Evolutionary conservation across 441 rosid species (phyloP).

Genomic region (Dalechampia spathulata): DNA sequence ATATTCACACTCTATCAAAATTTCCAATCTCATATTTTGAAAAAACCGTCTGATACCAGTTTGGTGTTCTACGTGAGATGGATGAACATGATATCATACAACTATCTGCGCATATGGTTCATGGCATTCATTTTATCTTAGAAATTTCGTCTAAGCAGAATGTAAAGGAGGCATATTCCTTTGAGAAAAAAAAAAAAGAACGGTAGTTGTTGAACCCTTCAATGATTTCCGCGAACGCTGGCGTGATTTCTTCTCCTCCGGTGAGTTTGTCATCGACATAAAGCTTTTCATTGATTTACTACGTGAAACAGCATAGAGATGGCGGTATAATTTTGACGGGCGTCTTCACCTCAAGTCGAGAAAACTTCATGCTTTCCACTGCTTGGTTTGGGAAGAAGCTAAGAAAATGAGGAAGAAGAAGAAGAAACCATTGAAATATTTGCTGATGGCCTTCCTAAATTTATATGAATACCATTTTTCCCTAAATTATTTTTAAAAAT

Average conservation of each 20-base stretch:
- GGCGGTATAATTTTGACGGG: background rate
- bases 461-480: too few relatives aligned
- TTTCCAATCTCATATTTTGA: background rate
- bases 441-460: background rate
- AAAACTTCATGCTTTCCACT: slow-evolving; percentile 3
- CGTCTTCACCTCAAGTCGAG: slow-evolving; percentile 5
- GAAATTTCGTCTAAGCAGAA: slow-evolving; percentile 10
- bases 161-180: background rate
- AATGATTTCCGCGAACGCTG: background rate
- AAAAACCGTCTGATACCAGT: background rate
- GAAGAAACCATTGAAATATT: background rate
- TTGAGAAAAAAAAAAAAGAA: too few relatives aligned
- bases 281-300: background rate
- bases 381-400: background rate
- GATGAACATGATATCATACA: background rate
- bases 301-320: background rate
- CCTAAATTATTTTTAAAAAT: too few relatives aligned
- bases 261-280: background rate
- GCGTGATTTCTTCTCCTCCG: background rate
- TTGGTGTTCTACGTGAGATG: slow-evolving; percentile 1
- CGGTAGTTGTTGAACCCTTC: background rate
- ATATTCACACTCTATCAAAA: background rate
- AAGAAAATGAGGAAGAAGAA: background rate
- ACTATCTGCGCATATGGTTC: background rate
- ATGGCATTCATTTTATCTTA: slow-evolving; percentile 3